Base-by-base conservation (phyloP, 176 grass and related monocot genomes). In the Ensete glaucum region DNA sequence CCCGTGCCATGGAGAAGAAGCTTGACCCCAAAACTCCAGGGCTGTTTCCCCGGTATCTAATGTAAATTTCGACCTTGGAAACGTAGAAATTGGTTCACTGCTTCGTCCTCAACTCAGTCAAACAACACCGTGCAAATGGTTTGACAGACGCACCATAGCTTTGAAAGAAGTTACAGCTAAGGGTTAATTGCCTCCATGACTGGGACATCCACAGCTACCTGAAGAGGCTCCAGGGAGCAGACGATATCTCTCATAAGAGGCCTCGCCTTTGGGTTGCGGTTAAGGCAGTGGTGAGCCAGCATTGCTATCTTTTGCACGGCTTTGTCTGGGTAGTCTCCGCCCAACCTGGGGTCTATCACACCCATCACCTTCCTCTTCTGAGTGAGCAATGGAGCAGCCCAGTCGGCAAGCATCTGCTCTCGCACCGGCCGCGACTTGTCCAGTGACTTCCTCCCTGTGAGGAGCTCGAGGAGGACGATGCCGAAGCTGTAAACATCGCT, bases 401-500 rank as follows among this genome's bases (percentile, higher is more conserved):
- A 87, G 82, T 87, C 85, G 1, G 80, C 81, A 14, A 87, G 85
- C 57, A 77, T 87, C 78, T 87, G 85, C 64, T 87, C 85, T 8
- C 85, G 76, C 23, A 80, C 76, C 0, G 85, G 80, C 0, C 80
- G 76, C 11, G 72, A 80, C 78, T 77, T 87, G 81, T 87, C 85
- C 11, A 83, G 52, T 5, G 85, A 87, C 76, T 83, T 87, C 13
- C 85, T 72, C 23, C 81, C 85, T 0, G 85, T 87, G 17, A 87
- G 85, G 8, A 87, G 66, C 78, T 87, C 85, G 19, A 87, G 64
- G 52, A 87, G 49, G 65, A 87, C 85, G 1, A 87, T 81, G 10
- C 85, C 85, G 2, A 83, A 87, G 72, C 85, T 87, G 55, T 87
- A 87, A 59, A 87, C 85, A 72, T 87, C 85, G 43, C 85, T 87